These are phyloP conservation scores for Aegilops umbellulata DNA, from an alignment of 176 grass and related monocot species.

Conservation along the genomic window DNA sequence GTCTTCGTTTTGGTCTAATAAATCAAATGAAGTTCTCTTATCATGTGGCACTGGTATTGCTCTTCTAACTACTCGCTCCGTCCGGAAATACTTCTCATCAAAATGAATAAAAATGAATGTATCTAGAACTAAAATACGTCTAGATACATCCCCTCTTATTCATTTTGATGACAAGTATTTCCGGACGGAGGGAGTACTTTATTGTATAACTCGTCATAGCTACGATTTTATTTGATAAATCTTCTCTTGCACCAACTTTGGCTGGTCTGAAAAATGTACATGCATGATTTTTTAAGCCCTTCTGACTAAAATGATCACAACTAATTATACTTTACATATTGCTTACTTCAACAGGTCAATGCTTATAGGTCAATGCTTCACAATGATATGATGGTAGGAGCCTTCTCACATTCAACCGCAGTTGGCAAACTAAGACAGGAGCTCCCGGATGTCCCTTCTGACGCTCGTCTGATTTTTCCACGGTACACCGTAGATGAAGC, in stretches of 20 bases:
- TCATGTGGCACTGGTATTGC: neutral
- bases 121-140: too few species aligned
- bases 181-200: neutral
- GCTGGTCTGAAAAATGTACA: neutral
- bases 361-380: constrained; percentile 87
- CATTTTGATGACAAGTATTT: too few species aligned
- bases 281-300: neutral
- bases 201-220: neutral
- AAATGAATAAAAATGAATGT: too few species aligned
- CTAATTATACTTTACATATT: constrained; percentile 14
- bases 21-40: neutral
- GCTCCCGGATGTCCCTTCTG: constrained; percentile 74
- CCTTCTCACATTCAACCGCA: constrained; percentile 94
- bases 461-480: constrained; percentile 71
- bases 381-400: constrained; percentile 94
- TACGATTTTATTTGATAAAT: neutral
- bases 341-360: constrained; percentile 66
- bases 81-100: too few species aligned
- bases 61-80: neutral
- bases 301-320: neutral
- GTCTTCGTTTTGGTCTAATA: neutral
- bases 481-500: constrained; percentile 88
- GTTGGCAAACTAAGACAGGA: constrained; percentile 89
- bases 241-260: neutral
- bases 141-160: too few species aligned